Evolutionary conservation across 305 asterid species (phyloP).

Genomic region (Salvia sclarea): DNA sequence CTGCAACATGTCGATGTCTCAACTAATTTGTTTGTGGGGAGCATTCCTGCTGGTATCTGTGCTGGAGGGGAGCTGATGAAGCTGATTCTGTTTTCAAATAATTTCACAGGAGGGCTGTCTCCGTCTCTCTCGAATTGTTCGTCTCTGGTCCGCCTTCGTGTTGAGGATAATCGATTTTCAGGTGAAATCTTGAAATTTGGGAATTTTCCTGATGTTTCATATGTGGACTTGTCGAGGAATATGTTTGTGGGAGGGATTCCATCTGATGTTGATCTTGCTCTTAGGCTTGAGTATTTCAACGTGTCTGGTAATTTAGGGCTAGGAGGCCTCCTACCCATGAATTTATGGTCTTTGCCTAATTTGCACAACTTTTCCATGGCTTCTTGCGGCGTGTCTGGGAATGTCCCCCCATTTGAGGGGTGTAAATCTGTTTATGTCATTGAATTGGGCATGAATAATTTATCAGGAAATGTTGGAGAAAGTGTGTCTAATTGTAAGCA

Average conservation of each 20-base stretch:
- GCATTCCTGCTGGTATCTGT: constrained; percentile 69
- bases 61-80: constrained; percentile 53
- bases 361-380: constrained; percentile 72
- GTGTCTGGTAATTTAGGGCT: constrained; percentile 72
- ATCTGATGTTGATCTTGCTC: constrained; percentile 46
- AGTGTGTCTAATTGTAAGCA: constrained; percentile 63
- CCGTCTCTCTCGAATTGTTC: constrained; percentile 81
- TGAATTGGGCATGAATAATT: constrained; percentile 70
- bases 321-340: constrained; percentile 61
- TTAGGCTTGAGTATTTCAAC: constrained; percentile 63
- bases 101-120: constrained; percentile 63
- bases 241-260: constrained; percentile 72
- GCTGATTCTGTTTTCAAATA: constrained; percentile 78
- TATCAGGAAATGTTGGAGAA: constrained; percentile 61
- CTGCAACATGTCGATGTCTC: constrained; percentile 80
- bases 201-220: constrained; percentile 50
- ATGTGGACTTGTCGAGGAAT: constrained; percentile 79
- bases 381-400: constrained; percentile 68
- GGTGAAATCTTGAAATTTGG: constrained; percentile 66
- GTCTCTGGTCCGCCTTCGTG: constrained; percentile 77
- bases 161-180: constrained; percentile 75
- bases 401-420: constrained; percentile 61
- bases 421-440: constrained; percentile 61
- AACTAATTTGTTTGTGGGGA: constrained; percentile 67
- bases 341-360: constrained; percentile 56